Evolutionary conservation across 2,329 filamentous ascomycete species (phyloP), one percentile per base, ranked within the genome.

Genomic region (Apiospora rasikravindrae): DNA sequence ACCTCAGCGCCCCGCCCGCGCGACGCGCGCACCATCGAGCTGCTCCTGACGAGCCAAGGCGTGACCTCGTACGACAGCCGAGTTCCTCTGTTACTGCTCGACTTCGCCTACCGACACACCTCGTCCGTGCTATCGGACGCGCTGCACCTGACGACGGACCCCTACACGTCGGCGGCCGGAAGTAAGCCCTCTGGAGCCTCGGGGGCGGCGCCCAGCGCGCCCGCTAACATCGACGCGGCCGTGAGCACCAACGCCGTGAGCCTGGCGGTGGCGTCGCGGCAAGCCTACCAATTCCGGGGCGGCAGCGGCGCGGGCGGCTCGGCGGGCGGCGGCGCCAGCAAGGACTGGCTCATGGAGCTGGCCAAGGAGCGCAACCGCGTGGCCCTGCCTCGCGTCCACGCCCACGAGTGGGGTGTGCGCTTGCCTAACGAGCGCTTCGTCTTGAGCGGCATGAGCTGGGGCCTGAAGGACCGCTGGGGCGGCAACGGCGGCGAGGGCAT

Each of bases 51-150:
- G 26, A 92, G 92, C 10, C 92, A 95, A 77, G 93, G 93, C 78
- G 93, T 96, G 13, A 91, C 92, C 5, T 88, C 91, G 53, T 96
- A 94, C 86, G 93, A 96, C 81, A 90, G 93, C 81, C 93, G 94
- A 78, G 93, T 96, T 1, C 94, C 94, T 0, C 88, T 96, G 0
- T 90, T 95, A 72, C 90, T 96, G 68, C 91, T 96, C 80, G 94
- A 96, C 84, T 96, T 96, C 80, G 93, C 94, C 68, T 96, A 96
- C 87, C 91, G 94, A 49, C 93, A 95, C 86, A 94, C 92, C 13
- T 90, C 90, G 1, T 88, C 89, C 72, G 87, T 95, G 47, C 89
- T 95, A 26, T 90, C 86, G 75, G 93, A 95, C 83, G 91, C 90
- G 8, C 83, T 94, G 22, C 91, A 93, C 78, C 88, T 94, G 37